Percentiles rank a stretch among this genome's conserved stretches.
These are phyloP conservation scores for Fusarium nurragi DNA, from an alignment of 2,329 filamentous ascomycete genomes.

Conservation along the genomic window DNA sequence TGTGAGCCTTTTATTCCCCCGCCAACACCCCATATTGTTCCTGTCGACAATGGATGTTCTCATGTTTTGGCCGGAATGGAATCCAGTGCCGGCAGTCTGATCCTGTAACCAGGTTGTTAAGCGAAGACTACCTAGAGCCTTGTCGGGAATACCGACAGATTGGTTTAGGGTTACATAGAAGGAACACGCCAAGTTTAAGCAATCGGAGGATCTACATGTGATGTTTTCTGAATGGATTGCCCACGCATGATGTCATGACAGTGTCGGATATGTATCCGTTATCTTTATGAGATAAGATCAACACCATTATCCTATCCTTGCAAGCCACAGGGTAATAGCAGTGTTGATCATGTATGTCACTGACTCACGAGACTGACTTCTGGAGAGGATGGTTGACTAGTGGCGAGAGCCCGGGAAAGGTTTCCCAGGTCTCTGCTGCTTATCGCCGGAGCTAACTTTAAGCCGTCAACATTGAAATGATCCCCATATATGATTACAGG, in stretches of 20 bases:
- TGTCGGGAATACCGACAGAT: too few species aligned
- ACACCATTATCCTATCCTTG: background rate
- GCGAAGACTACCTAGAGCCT: accelerated
- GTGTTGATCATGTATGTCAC: background rate
- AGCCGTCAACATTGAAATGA: too few species aligned
- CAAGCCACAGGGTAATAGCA: background rate
- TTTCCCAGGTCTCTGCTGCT: background rate
- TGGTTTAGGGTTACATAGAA: too few species aligned
- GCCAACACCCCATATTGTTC: background rate
- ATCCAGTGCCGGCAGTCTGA: background rate
- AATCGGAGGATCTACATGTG: too few species aligned
- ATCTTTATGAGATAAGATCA: background rate
- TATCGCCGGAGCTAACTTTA: background rate
- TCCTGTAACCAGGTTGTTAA: background rate
- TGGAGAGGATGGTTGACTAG: background rate
- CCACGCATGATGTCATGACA: background rate
- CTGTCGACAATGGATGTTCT: background rate
- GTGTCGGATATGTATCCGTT: background rate
- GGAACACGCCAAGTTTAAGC: too few species aligned
- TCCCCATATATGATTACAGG: too few species aligned
- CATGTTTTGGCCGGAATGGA: background rate
- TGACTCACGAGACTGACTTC: background rate
- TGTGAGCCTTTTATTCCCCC: background rate
- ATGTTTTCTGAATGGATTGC: background rate
- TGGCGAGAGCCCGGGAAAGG: background rate